Percentiles rank a stretch among this genome's conserved stretches.
phyloP scores from a whole-genome alignment of 345 rosid genomes.

The Citrus hindsii region DNA sequence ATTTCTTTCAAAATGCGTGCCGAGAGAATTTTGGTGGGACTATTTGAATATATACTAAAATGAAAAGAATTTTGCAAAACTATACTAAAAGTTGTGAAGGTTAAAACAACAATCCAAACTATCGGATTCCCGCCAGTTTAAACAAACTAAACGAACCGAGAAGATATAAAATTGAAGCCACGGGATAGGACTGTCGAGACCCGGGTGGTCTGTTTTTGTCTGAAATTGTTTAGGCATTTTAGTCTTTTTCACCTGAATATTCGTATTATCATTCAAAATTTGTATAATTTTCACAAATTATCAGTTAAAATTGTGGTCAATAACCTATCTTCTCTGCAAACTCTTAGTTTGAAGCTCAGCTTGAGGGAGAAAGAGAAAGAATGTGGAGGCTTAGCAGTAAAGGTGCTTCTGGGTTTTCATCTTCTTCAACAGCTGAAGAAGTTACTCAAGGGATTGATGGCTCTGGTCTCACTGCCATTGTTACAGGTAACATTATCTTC shows the following conservation, averaged over 20 bases:
- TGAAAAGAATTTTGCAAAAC: too few relatives aligned
- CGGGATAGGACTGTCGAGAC: too few relatives aligned
- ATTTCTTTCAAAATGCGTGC: too few relatives aligned
- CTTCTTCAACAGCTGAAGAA: conserved; percentile 75
- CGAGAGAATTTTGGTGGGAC: too few relatives aligned
- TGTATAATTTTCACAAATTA: neutral
- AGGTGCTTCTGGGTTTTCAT: conserved; percentile 74
- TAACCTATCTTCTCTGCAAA: neutral
- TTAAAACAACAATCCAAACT: too few relatives aligned
- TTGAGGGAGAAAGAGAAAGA: neutral
- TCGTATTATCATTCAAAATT: neutral
- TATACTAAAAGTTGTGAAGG: too few relatives aligned
- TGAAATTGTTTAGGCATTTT: neutral
- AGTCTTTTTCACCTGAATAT: neutral
- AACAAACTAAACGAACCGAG: too few relatives aligned
- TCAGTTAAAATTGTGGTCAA: neutral
- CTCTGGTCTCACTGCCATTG: conserved; percentile 72
- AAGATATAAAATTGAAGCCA: too few relatives aligned
- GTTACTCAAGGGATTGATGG: conserved; percentile 72
- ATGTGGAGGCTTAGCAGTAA: conserved; percentile 61
- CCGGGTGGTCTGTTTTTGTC: neutral
- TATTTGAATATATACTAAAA: too few relatives aligned
- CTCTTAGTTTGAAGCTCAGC: neutral
- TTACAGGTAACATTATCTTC: conserved; percentile 43
- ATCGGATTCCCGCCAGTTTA: too few relatives aligned